Evolutionary conservation across 1,139 yeast species (phyloP).

Genomic region (Nakaseomyces bracarensis): DNA sequence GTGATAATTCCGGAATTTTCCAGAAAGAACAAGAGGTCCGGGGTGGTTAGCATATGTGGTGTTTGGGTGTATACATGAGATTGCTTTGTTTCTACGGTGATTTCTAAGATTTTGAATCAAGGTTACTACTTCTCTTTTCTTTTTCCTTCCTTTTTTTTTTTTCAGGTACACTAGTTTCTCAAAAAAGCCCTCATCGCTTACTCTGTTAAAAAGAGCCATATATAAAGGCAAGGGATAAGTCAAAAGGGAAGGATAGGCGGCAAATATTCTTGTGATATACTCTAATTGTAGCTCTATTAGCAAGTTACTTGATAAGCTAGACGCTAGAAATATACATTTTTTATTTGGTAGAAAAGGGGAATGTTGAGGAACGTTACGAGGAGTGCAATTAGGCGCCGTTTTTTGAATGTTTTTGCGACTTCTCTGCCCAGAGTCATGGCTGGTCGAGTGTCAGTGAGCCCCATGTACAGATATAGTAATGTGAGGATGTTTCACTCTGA

Average conservation of each 20-base stretch:
- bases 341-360: neutral
- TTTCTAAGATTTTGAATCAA: too few species aligned
- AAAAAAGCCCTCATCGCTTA: too few species aligned
- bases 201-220: too few species aligned
- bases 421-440: too few species aligned
- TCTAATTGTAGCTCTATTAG: neutral
- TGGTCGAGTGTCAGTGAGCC: neutral
- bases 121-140: too few species aligned
- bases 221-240: too few species aligned
- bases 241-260: neutral
- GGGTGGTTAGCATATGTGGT: too few species aligned
- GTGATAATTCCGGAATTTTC: conserved; percentile 1
- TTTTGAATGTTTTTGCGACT: too few species aligned
- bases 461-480: neutral
- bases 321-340: neutral
- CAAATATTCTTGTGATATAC: neutral
- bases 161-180: too few species aligned
- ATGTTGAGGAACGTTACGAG: neutral
- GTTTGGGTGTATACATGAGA: too few species aligned
- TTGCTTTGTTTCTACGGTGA: neutral
- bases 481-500: conserved; percentile 1
- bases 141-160: too few species aligned
- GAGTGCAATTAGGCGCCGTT: neutral
- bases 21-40: neutral
- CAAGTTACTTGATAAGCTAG: neutral